Evolutionary conservation across 106 monocot species (phyloP), one percentile per base, ranked within the genome.

Genomic region (Allium sativum): DNA sequence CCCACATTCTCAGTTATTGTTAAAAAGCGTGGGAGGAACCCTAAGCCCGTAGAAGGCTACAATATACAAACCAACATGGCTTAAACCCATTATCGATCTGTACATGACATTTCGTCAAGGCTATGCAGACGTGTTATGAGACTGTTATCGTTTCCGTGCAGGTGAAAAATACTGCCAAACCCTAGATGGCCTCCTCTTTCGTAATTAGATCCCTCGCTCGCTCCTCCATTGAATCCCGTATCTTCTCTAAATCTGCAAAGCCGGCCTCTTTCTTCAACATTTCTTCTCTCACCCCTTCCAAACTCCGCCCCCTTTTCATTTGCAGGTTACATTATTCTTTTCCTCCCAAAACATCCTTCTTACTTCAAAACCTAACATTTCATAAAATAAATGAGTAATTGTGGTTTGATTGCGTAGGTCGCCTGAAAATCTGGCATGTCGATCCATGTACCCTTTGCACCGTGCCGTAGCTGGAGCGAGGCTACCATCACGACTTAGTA

Each of bases 401-500:
- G 1, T 14, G 22, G 10, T 19, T 0, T 59, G 31, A 9, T 21
- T 66, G 31, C 40, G 9, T 54, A 84, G 84, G 67, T 53, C 61
- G 58, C 80, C 84, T 45, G 76, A 69, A 67, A 77, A 77, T 42
- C 55, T 84, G 61, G 80, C 70, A 42, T 67, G 65, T 7, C 67
- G 63, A 12, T 84, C 79, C 9, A 64, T 84, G 60, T 55, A 73
- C 53, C 84, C 84, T 21, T 58, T 84, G 47, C 84, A 84, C 70
- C 80, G 76, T 64, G 84, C 80, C 42, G 80, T 84, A 41, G 80
- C 84, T 11, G 76, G 62, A 59, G 84, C 84, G 48, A 79, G 84
- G 73, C 68, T 84, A 68, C 77, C 70, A 42, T 84, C 84, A 43
- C 65, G 84, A n/a, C 68, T 84, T 53, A 84, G 84, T 73, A 61